phyloP scores from a whole-genome alignment of 805 yeast genomes.

The Hanseniaspora meyeri region DNA sequence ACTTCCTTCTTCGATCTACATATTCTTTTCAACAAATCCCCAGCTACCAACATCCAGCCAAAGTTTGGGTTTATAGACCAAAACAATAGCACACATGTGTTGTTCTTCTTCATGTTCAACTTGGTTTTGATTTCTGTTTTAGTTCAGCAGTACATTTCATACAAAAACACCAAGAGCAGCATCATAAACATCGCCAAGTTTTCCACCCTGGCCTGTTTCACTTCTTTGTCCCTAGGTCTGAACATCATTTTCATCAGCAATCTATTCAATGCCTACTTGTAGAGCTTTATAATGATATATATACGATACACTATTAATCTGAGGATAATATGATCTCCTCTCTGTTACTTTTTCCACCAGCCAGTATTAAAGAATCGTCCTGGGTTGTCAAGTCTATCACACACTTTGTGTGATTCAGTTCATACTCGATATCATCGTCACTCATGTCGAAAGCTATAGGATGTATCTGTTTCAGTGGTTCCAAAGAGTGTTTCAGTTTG shows the following conservation, averaged over 20 bases:
- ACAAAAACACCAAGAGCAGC: neutral
- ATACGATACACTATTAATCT: neutral
- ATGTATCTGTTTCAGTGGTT: neutral
- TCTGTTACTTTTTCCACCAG: neutral
- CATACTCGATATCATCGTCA: neutral
- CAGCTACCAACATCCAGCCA: slow-evolving; percentile 9
- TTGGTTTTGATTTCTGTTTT: neutral
- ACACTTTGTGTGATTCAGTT: neutral
- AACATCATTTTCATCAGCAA: slow-evolving; percentile 10
- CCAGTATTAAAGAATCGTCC: neutral
- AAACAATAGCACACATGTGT: slow-evolving; percentile 5
- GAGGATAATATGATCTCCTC: neutral
- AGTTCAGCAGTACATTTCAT: neutral
- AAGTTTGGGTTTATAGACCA: slow-evolving; percentile 2
- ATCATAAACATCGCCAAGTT: neutral
- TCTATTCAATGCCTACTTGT: slow-evolving; percentile 8
- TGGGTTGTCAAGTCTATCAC: neutral
- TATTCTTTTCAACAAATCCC: neutral
- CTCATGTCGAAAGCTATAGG: neutral
- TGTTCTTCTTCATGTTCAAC: neutral
- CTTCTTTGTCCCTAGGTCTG: slow-evolving; percentile 3
- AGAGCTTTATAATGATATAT: neutral
- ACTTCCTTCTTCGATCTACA: slow-evolving; percentile 1
- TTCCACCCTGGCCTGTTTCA: neutral
- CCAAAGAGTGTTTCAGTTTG: neutral